Base-by-base conservation (phyloP, 2,329 filamentous ascomycete genomes). In the Lecanicillium sp. region DNA sequence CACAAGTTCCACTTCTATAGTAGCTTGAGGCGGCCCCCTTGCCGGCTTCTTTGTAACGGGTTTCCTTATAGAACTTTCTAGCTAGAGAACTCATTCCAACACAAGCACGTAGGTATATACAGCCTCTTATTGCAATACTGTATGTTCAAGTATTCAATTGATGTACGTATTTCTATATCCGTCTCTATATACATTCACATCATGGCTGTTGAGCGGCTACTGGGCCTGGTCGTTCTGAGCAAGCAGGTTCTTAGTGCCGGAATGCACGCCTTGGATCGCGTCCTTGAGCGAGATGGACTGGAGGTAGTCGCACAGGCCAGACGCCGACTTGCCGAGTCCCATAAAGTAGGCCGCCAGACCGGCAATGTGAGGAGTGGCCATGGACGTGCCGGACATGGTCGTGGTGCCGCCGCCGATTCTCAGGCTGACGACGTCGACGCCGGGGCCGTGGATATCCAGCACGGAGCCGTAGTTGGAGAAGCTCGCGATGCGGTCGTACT, bases 361-460 rank as follows among this genome's bases (percentile, higher is more conserved):
- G 17, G 69, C 68, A 7, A 70, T 58, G 32, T 68, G 68, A 7
- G 70, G 70, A 19, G 65, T 64, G 7, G 70, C 67, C 72, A 74
- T 74, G 2, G 68, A 71, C 1, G 72, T 75, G 32, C 72, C 72
- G 40, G 62, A 67, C 29, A 70, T 58, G 9, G 72, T 62, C 7
- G 20, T 27, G 12, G 36, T 41, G 26, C 38, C 36, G 20, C 44
- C 44, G 12, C 38, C 38, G 4, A 21, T 20, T 8, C 9, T n/a
- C 26, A 41, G n/a, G 29, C 38, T 40, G 36, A 35, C 27, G 3
- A 48, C 12, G 11, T 35, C 20, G 20, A 48, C 37, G n/a, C 36
- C 44, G 5, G 44, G 44, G 7, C 17, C 44, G 20, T 33, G 27
- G 19, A 48, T 41, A 87, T 87, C 73, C 86, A 87, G 70, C 20